Conservation (phyloP, 495 filamentous ascomycete species). For the Lophiostoma macrostomum region DNA sequence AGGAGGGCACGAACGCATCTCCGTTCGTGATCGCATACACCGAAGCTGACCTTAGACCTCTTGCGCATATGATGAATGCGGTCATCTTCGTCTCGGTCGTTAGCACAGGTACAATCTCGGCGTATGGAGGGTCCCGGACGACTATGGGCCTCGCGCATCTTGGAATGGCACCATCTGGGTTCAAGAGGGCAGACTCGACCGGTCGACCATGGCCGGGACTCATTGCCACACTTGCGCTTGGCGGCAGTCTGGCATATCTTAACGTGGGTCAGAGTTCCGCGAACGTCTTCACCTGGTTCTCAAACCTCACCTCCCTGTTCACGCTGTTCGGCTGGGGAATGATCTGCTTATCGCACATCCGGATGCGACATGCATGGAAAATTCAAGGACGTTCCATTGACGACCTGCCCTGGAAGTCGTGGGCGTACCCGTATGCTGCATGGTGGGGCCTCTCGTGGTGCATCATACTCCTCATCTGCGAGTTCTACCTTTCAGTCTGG, state of each 20-base stretch:
- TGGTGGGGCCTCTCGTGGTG: conserved; percentile 36
- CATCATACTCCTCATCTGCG: conserved; percentile 30
- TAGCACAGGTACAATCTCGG: conserved; percentile 29
- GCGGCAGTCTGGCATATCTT: conserved; percentile 35
- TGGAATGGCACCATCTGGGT: conserved; percentile 27
- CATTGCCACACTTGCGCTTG: conserved; percentile 21
- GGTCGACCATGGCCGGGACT: conserved; percentile 35
- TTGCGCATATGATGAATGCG: conserved; percentile 36
- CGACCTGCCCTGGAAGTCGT: conserved; percentile 36
- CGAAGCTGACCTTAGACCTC: conserved; percentile 24
- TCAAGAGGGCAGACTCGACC: conserved; percentile 24
- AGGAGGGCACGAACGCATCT: conserved; percentile 26
- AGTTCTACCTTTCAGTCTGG: conserved; percentile 36
- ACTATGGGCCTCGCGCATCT: conserved; percentile 32
- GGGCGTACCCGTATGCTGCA: conserved; percentile 34
- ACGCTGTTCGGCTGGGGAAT: conserved; percentile 36
- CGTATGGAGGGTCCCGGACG: conserved; percentile 26
- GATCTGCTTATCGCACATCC: conserved; percentile 38
- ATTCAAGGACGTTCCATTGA: conserved; percentile 21
- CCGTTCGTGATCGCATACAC: conserved; percentile 36
- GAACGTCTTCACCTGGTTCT: conserved; percentile 33
- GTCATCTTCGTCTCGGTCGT: conserved; percentile 35
- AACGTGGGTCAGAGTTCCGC: conserved; percentile 29
- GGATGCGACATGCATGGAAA: conserved; percentile 34
- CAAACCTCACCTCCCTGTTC: conserved; percentile 34